These are phyloP conservation scores for Zygosaccharomyces bisporus DNA, from an alignment of 805 yeast species.

Conservation along the genomic window DNA sequence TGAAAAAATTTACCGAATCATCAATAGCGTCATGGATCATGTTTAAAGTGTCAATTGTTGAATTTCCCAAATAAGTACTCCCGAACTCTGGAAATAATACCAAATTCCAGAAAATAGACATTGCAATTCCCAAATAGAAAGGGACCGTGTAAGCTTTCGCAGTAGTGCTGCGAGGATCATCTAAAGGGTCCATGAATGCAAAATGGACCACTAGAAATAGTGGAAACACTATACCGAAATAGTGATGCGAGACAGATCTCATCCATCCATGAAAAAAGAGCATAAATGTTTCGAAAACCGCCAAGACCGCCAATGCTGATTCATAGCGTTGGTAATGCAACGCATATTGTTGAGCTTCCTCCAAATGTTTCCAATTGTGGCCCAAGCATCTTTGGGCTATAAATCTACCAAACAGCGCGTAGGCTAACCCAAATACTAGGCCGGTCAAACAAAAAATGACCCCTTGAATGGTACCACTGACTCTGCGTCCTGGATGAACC, in stretches of 20 bases:
- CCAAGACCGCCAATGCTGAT: conserved; percentile 43
- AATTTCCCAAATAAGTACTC: conserved; percentile 44
- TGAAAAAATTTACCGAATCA: conserved; percentile 40
- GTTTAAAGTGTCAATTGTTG: conserved; percentile 40
- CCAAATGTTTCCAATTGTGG: conserved; percentile 22
- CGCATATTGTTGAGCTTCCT: conserved; percentile 33
- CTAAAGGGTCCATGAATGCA: conserved; percentile 40
- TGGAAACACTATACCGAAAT: conserved; percentile 46
- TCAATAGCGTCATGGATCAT: conserved; percentile 41
- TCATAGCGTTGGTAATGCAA: conserved; percentile 35
- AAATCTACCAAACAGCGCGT: conserved; percentile 41
- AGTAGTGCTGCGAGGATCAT: conserved; percentile 31
- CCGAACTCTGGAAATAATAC: conserved; percentile 51
- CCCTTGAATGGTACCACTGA: conserved; percentile 46
- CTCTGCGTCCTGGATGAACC: conserved; percentile 48
- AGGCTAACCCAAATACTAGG: conserved; percentile 41
- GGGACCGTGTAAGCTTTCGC: conserved; percentile 42
- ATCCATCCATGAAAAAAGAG: conserved; percentile 48
- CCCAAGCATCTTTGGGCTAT: conserved; percentile 41
- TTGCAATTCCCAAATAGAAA: conserved; percentile 44
- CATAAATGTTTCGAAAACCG: conserved; percentile 45
- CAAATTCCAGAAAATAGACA: conserved; percentile 43
- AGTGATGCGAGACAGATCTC: conserved; percentile 45
- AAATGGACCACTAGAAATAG: conserved; percentile 50
- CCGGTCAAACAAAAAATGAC: conserved; percentile 42